These are phyloP conservation scores for Ogataea salicorniae DNA, from an alignment of 805 yeast genomes.

Conservation along the genomic window DNA sequence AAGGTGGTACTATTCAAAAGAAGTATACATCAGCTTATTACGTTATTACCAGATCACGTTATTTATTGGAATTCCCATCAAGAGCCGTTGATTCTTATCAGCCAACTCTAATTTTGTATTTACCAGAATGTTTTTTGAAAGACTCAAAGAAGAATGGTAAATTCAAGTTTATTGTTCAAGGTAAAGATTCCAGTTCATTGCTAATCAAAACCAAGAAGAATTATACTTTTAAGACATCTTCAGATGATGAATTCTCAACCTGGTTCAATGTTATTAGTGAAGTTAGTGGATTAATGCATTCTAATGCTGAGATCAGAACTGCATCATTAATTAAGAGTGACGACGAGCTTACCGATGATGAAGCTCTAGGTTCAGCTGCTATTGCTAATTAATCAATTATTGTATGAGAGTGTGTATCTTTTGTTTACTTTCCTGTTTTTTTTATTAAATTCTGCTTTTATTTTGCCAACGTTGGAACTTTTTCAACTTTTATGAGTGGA, in stretches of 20 bases:
- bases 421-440: background rate
- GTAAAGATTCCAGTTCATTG: constrained; percentile 35
- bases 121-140: constrained; percentile 42
- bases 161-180: constrained; percentile 37
- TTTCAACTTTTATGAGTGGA: no score
- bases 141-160: constrained; percentile 29
- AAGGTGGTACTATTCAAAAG: constrained; percentile 39
- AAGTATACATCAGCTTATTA: constrained; percentile 40
- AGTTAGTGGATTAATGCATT: constrained; percentile 24
- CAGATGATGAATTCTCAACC: constrained; percentile 38
- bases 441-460: background rate
- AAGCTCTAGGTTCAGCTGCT: background rate
- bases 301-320: constrained; percentile 6
- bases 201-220: constrained; percentile 25
- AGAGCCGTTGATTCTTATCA: constrained; percentile 37
- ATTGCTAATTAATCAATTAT: background rate
- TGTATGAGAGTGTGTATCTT: background rate
- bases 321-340: constrained; percentile 1
- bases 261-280: constrained; percentile 41
- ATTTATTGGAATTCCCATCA: constrained; percentile 42
- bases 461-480: no score
- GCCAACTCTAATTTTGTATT: constrained; percentile 41
- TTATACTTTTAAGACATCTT: constrained; percentile 37
- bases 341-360: constrained; percentile 4
- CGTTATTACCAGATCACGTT: constrained; percentile 42